These are phyloP conservation scores for Drechslerella stenobrocha DNA, from an alignment of 2,329 filamentous ascomycete species.

Conservation along the genomic window DNA sequence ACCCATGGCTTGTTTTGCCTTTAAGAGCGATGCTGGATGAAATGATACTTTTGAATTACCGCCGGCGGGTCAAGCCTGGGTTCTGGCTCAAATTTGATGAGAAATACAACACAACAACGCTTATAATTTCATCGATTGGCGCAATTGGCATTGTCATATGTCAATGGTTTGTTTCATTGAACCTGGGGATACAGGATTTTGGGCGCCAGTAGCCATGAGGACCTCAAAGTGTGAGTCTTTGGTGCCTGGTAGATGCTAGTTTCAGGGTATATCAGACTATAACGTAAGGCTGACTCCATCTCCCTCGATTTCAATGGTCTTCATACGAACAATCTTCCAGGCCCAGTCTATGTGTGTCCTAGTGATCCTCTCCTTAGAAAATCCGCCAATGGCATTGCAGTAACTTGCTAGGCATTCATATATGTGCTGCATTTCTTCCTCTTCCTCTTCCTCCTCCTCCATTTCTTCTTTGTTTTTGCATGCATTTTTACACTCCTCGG, in stretches of 20 bases:
- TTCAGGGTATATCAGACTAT: constrained; percentile 14
- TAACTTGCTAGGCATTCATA: constrained; percentile 29
- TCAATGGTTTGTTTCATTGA: too few relatives aligned
- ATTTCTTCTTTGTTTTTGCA: constrained; percentile 1
- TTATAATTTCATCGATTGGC: background rate
- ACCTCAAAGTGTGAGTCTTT: too few relatives aligned
- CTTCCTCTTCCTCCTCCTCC: constrained; percentile 10
- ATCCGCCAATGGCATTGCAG: constrained; percentile 4
- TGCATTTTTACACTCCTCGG: too few relatives aligned
- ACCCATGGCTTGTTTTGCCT: too few relatives aligned
- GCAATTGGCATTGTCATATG: too few relatives aligned
- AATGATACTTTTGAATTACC: background rate
- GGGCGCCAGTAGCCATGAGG: too few relatives aligned
- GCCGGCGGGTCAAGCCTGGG: background rate
- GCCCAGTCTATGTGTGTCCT: constrained; percentile 27
- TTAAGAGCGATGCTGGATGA: background rate
- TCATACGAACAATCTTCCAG: constrained; percentile 24
- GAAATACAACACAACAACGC: constrained; percentile 5
- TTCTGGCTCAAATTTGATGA: background rate
- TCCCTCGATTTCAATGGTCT: constrained; percentile 10
- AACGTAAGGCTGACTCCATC: constrained; percentile 16
- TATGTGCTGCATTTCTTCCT: constrained; percentile 16
- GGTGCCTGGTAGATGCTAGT: background rate
- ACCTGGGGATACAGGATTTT: too few relatives aligned
- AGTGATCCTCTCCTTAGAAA: background rate